A percentile compares a stretch with the other conserved stretches of the same genome.
These are phyloP conservation scores for Dictyostelium capitatum DNA, from an alignment of 78 protist genomes.

Conservation along the genomic window DNA sequence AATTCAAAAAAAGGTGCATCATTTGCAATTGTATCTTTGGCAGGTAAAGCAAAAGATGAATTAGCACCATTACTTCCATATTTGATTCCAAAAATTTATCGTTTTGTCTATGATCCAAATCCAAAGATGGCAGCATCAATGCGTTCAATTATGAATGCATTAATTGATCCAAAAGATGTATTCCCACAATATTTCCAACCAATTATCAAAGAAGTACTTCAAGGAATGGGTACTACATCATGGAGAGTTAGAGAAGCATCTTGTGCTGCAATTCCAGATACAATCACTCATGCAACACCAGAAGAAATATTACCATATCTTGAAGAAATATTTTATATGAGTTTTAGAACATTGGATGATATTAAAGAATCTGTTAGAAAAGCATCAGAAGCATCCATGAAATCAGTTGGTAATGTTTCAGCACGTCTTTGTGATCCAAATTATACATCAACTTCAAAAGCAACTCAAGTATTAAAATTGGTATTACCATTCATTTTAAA, in stretches of 20 bases:
- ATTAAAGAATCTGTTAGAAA: constrained; percentile 85
- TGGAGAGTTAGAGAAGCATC: constrained; percentile 87
- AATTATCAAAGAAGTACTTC: constrained; percentile 63
- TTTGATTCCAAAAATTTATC: constrained; percentile 87
- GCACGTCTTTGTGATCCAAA: constrained; percentile 67
- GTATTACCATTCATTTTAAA: constrained; percentile 62
- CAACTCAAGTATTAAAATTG: constrained; percentile 32
- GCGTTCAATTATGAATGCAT: constrained; percentile 63
- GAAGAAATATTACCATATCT: constrained; percentile 44
- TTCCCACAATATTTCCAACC: constrained; percentile 52
- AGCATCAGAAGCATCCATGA: constrained; percentile 58
- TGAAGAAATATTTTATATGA: constrained; percentile 70
- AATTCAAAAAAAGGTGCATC: constrained; percentile 88
- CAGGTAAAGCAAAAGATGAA: constrained; percentile 52
- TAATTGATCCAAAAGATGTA: constrained; percentile 55
- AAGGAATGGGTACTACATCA: constrained; percentile 47
- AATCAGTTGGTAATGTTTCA: constrained; percentile 53
- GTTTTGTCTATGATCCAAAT: constrained; percentile 86
- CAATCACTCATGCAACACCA: constrained; percentile 50
- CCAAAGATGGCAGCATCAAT: constrained; percentile 71
- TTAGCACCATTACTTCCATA: constrained; percentile 74
- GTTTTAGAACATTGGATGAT: constrained; percentile 86
- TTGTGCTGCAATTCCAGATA: constrained; percentile 78
- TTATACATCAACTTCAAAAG: constrained; percentile 38
- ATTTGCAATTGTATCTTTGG: constrained; percentile 74